A percentile compares a stretch with the other conserved stretches of the same genome.
phyloP scores from a whole-genome alignment of 108 stramenopile species.

The Halocafeteria seosinensis region DNA sequence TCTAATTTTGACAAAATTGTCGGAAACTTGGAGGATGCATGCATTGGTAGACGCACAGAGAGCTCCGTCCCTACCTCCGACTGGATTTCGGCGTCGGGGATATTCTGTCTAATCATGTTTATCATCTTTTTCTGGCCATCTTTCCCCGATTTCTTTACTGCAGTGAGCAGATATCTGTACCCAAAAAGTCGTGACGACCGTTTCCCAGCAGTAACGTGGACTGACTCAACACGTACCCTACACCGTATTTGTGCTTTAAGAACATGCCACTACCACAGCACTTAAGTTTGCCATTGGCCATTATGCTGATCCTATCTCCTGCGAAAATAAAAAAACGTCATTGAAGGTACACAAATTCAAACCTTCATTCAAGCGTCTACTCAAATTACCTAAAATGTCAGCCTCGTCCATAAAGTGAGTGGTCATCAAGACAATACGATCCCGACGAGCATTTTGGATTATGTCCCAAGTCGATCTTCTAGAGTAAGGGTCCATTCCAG shows the following conservation, averaged over 20 bases:
- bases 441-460: neutral
- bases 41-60: neutral
- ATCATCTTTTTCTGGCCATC: no score
- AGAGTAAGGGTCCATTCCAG: conserved; percentile 12
- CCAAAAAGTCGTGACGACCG: no score
- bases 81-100: neutral
- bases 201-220: neutral
- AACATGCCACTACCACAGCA: conserved; percentile 68
- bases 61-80: conserved; percentile 5
- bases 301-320: conserved; percentile 86
- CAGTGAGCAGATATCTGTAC: no score
- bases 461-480: conserved; percentile 9
- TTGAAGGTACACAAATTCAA: no score
- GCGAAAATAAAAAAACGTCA: no score
- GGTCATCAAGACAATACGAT: neutral
- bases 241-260: conserved; percentile 22
- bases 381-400: conserved; percentile 6
- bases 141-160: neutral
- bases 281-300: conserved; percentile 69
- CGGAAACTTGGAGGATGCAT: neutral
- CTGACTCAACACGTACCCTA: conserved; percentile 7
- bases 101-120: neutral
- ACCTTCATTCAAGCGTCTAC: no score
- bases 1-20: conserved; percentile 9
- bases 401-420: conserved; percentile 18